phyloP scores from a whole-genome alignment of 768 basidiomycete genomes.

The Panellus pusillus region DNA sequence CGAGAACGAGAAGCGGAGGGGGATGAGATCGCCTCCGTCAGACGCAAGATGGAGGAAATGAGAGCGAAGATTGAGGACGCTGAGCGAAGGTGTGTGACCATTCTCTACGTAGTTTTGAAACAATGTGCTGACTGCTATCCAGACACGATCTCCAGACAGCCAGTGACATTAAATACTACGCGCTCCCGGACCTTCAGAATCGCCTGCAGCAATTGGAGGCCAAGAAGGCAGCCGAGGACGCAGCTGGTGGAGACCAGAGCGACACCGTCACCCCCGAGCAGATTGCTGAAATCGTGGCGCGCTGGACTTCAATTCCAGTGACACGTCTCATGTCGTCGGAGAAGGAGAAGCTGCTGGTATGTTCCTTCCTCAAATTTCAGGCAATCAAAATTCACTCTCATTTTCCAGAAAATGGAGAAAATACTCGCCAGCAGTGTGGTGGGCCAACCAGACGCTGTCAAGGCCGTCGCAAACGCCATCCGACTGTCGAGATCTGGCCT shows the following conservation, averaged over 20 bases:
- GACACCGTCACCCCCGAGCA: conserved; percentile 84
- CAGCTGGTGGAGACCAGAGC: conserved; percentile 50
- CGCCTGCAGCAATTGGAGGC: conserved; percentile 71
- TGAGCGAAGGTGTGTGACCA: conserved; percentile 65
- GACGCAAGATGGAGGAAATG: conserved; percentile 86
- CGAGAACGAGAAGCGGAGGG: conserved; percentile 81
- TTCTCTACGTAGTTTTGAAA: conserved; percentile 14
- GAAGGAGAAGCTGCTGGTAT: conserved; percentile 74
- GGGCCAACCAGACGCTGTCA: conserved; percentile 89
- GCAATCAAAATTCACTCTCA: no score
- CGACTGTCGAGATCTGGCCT: conserved; percentile 92
- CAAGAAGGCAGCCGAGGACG: conserved; percentile 71
- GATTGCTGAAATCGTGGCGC: conserved; percentile 91
- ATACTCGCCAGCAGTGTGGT: conserved; percentile 75
- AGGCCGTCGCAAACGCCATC: conserved; percentile 91
- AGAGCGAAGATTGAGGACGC: conserved; percentile 92
- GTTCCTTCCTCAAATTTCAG: no score
- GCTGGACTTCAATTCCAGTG: conserved; percentile 93
- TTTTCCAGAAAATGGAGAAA: conserved; percentile 67
- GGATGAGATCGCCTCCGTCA: conserved; percentile 77
- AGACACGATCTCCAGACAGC: conserved; percentile 75
- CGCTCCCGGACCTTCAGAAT: conserved; percentile 82
- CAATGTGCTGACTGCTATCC: conserved; percentile 1
- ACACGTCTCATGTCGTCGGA: conserved; percentile 85
- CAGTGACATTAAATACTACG: conserved; percentile 89